Conservation (phyloP, 2,329 filamentous ascomycete species). For the Phaeophleospora eucalypticola region DNA sequence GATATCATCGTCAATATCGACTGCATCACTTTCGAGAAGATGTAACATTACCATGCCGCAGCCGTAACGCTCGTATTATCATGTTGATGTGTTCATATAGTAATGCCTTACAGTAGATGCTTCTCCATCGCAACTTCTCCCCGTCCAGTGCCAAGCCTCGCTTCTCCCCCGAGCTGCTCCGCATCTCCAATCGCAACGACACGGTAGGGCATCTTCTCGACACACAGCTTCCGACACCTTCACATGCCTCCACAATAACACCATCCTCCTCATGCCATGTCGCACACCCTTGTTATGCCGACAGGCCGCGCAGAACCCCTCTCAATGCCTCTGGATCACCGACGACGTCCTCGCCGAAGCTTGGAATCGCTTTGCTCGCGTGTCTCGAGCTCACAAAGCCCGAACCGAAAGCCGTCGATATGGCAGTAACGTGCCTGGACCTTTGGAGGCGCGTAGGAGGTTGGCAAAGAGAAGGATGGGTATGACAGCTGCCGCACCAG, state of each 20-base stretch:
- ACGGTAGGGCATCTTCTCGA: neutral
- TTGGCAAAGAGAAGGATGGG: constrained; percentile 55
- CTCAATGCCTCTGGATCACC: constrained; percentile 55
- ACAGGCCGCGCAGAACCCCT: constrained; percentile 14
- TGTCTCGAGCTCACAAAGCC: constrained; percentile 25
- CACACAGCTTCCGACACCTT: neutral
- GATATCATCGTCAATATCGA: constrained; percentile 4
- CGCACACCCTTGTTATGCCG: constrained; percentile 14
- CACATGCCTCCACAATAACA: neutral
- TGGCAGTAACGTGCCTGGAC: constrained; percentile 59
- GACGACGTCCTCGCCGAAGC: constrained; percentile 53
- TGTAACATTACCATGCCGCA: constrained; percentile 36
- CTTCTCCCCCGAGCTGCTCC: neutral
- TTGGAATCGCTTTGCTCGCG: constrained; percentile 50
- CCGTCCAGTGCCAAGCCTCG: neutral
- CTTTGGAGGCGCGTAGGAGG: constrained; percentile 57
- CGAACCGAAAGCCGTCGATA: constrained; percentile 38
- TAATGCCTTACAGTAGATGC: neutral
- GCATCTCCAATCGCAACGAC: neutral
- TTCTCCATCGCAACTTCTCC: neutral
- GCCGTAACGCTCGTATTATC: constrained; percentile 41
- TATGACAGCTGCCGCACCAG: constrained; percentile 14
- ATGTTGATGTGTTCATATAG: constrained; percentile 26
- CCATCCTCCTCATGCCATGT: constrained; percentile 23
- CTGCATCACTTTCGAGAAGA: neutral